Conservation (phyloP, 1,284 basidiomycete species). For the Puccinia hordei region DNA sequence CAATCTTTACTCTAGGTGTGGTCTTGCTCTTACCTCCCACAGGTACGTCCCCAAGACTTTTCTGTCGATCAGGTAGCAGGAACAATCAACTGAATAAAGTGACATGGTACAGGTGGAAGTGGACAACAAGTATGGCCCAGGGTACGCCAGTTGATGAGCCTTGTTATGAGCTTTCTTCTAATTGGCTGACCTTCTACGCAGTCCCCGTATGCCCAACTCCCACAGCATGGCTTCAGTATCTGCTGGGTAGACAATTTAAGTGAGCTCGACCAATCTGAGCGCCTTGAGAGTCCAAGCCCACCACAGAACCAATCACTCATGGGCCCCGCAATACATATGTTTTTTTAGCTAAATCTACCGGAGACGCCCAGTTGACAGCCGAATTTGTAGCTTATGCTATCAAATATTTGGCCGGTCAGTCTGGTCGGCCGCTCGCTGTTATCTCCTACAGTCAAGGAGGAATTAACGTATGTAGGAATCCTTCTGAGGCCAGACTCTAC, state of each 20-base stretch:
- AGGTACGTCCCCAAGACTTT: constrained; percentile 1
- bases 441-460: constrained; percentile 54
- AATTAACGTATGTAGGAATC: constrained; percentile 25
- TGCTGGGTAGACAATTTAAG: constrained; percentile 58
- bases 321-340: too few relatives aligned
- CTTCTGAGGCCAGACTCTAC: neutral
- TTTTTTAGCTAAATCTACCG: constrained; percentile 12
- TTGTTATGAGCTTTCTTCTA: neutral
- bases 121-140: neutral
- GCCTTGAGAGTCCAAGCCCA: neutral
- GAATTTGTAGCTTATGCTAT: constrained; percentile 53
- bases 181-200: neutral
- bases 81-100: neutral
- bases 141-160: neutral
- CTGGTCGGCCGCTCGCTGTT: constrained; percentile 45
- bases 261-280: neutral
- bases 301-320: neutral
- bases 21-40: constrained; percentile 37
- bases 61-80: neutral
- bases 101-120: neutral
- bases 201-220: constrained; percentile 55
- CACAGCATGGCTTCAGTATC: constrained; percentile 56
- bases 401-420: constrained; percentile 33
- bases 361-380: constrained; percentile 50
- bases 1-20: constrained; percentile 1